Evolutionary conservation across 768 basidiomycete species (phyloP).

Genomic region (Psilocybe azurescens): DNA sequence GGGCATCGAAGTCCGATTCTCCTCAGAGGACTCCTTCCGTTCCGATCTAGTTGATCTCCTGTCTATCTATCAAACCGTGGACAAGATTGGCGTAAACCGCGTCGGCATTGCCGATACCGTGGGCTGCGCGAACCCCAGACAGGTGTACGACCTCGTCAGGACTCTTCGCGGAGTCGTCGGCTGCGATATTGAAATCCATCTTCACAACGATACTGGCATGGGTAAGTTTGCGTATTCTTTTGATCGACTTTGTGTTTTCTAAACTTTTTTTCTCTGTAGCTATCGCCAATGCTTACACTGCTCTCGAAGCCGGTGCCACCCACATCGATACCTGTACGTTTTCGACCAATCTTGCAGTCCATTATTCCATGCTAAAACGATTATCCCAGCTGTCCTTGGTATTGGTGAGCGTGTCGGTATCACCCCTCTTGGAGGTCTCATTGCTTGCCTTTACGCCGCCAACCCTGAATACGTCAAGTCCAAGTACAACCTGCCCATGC

Average conservation of each 20-base stretch:
- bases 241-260: neutral
- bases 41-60: slow-evolving; percentile 98
- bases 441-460: slow-evolving; percentile 96
- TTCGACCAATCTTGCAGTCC: slow-evolving; percentile 6
- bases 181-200: slow-evolving; percentile 97
- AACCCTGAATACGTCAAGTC: slow-evolving; percentile 99
- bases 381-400: slow-evolving; percentile 81
- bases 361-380: neutral
- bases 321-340: slow-evolving; percentile 95
- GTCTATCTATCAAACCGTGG: slow-evolving; percentile 98
- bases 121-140: slow-evolving; percentile 97
- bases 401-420: slow-evolving; percentile 99
- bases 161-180: slow-evolving; percentile 95
- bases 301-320: slow-evolving; percentile 97
- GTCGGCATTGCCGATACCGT: slow-evolving; percentile 99
- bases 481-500: slow-evolving; percentile 98
- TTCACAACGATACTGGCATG: slow-evolving; percentile 99
- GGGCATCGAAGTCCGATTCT: slow-evolving; percentile 99
- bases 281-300: slow-evolving; percentile 98
- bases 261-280: slow-evolving; percentile 41
- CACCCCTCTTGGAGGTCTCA: slow-evolving; percentile 95
- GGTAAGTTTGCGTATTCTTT: slow-evolving; percentile 47
- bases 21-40: slow-evolving; percentile 99
- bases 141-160: slow-evolving; percentile 97
- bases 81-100: slow-evolving; percentile 98